Base-by-base conservation (phyloP, 345 rosid species). In the Anacardium occidentale region DNA sequence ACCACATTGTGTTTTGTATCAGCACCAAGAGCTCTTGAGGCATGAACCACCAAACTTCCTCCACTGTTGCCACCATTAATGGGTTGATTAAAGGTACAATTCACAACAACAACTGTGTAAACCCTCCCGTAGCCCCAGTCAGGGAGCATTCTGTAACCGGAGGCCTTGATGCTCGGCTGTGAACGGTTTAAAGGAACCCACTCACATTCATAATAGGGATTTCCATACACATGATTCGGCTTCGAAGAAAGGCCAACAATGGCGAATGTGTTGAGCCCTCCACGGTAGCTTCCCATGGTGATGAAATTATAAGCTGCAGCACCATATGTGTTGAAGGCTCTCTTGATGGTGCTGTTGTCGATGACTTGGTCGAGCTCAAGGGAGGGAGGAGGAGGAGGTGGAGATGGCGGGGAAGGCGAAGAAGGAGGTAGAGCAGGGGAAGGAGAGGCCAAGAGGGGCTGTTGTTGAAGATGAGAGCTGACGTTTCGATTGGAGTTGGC, bases 81-180 rank as follows among this genome's bases (percentile, higher is more conserved):
- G 26, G 86, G 76, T 18, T 68, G 34, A 0, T 87, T 12, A 80
- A 94, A 94, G 10, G 93, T 90, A 67, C 98, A 94, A 81, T 90
- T 91, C 29, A 94, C 88, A 13, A 94, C 87, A 17, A 94, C 89
- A 22, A 83, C 93, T 0, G 98, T 90, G 89, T 92, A 94, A 66
- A 92, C 89, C 14, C 92, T 90, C 53, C 98, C 98, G 64, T 90
- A 91, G 0, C 97, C 97, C 98, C 98, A 94, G 52, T 94, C 98
- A 7, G 98, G 96, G 29, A 94, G 84, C 77, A 89, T 84, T 79
- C 87, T 90, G 72, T 68, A 77, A 6, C 81, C 86, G 45, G 17
- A 22, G 25, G 85, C 55, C 48, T 78, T 48, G 48, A 79, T 48
- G 75, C 71, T 22, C 34, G 8, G 26, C 13, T 2, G 78, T 64